phyloP scores from a whole-genome alignment of 2,329 filamentous ascomycete genomes.

The Hypoxylon sp. region DNA sequence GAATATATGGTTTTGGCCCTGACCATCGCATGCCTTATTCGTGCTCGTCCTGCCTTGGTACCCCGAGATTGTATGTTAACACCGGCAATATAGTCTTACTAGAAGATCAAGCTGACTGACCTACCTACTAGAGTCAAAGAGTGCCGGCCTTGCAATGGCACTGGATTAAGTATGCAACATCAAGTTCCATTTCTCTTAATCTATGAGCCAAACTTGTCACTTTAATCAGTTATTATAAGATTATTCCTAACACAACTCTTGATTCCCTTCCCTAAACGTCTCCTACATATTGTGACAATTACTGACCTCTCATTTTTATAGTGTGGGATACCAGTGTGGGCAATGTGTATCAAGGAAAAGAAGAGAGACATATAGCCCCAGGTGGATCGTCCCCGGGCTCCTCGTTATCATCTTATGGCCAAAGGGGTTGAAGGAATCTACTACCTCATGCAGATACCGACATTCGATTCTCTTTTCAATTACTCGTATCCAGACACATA shows the following conservation, averaged over 20 bases:
- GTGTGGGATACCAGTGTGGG: constrained; percentile 34
- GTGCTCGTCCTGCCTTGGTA: constrained; percentile 38
- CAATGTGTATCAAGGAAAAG: constrained; percentile 26
- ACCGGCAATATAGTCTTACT: neutral
- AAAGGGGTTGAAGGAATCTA: constrained; percentile 15
- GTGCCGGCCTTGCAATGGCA: constrained; percentile 35
- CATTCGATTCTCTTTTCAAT: neutral
- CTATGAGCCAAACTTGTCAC: neutral
- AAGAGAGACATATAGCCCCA: constrained; percentile 21
- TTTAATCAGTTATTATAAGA: neutral
- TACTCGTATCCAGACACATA: neutral
- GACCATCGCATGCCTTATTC: constrained; percentile 38
- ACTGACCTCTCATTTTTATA: neutral
- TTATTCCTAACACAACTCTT: neutral
- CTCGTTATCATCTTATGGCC: constrained; percentile 35
- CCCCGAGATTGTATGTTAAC: constrained; percentile 32
- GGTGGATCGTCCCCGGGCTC: constrained; percentile 34
- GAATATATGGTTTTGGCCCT: constrained; percentile 37
- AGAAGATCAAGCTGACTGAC: neutral
- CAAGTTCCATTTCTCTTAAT: neutral
- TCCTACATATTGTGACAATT: neutral
- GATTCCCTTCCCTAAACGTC: neutral
- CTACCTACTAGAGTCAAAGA: constrained; percentile 28
- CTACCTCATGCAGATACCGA: neutral
- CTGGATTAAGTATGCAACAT: constrained; percentile 18